phyloP scores from a whole-genome alignment of 202 grass and related monocot genomes.

The Musa balbisiana region DNA sequence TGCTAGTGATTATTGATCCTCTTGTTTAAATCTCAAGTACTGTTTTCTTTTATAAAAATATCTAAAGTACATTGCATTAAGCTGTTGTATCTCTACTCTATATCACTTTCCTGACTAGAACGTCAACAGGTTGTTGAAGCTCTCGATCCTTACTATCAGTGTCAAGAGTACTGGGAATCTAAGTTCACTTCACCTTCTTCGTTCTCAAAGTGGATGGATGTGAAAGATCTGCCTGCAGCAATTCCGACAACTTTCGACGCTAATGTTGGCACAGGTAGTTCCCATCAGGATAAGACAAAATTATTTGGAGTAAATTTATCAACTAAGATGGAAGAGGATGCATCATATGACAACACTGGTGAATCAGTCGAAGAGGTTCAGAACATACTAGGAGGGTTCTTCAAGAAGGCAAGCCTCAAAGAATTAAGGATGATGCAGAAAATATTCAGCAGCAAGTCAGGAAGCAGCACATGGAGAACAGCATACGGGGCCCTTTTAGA shows the following conservation, averaged over 20 bases:
- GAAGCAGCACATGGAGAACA: slow-evolving; percentile 31
- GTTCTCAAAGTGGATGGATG: not conserved
- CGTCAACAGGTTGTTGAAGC: slow-evolving; percentile 53
- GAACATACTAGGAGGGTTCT: slow-evolving; percentile 22
- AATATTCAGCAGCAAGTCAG: slow-evolving; percentile 26
- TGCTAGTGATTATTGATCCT: no score
- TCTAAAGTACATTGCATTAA: not conserved
- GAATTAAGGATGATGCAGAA: slow-evolving; percentile 36
- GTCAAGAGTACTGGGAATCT: slow-evolving; percentile 58
- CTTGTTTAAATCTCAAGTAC: not conserved
- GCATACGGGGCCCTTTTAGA: slow-evolving; percentile 23
- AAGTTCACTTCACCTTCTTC: slow-evolving; percentile 24
- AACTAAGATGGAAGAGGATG: slow-evolving; percentile 30
- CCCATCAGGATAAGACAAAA: slow-evolving; percentile 12
- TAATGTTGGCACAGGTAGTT: slow-evolving; percentile 17
- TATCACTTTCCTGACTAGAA: slow-evolving; percentile 12
- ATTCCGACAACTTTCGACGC: not conserved
- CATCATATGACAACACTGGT: no score
- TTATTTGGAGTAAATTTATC: slow-evolving; percentile 32
- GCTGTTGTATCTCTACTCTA: not conserved
- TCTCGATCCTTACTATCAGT: slow-evolving; percentile 47
- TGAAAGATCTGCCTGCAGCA: slow-evolving; percentile 17
- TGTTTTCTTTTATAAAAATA: not conserved
- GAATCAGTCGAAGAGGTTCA: slow-evolving; percentile 38
- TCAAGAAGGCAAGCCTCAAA: slow-evolving; percentile 43